These are phyloP conservation scores for Hypoxylon crocopeplum DNA, from an alignment of 495 filamentous ascomycete genomes.

Conservation along the genomic window DNA sequence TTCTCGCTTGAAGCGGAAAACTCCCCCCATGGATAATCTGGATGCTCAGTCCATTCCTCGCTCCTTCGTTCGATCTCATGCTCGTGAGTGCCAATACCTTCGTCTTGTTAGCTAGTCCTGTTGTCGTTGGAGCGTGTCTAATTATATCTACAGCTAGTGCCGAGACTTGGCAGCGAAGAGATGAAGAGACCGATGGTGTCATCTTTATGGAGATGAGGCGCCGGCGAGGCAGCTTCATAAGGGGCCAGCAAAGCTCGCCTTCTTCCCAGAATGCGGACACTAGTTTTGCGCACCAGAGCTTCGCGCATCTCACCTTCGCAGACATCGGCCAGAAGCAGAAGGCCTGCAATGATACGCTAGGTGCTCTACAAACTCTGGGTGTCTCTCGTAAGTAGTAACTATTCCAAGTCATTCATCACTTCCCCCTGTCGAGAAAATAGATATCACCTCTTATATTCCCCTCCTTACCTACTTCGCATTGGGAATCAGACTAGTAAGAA, in stretches of 20 bases:
- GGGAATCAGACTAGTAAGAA: not conserved
- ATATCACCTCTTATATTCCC: not conserved
- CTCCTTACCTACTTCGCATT: not conserved
- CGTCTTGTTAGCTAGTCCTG: not conserved
- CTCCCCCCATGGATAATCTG: constrained; percentile 12
- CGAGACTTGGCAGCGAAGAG: constrained; percentile 33
- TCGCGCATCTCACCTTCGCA: constrained; percentile 46
- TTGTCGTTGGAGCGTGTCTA: too few relatives aligned
- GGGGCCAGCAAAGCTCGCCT: constrained; percentile 20
- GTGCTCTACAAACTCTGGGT: constrained; percentile 53
- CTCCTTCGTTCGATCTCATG: constrained; percentile 34
- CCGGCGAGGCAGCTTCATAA: constrained; percentile 8
- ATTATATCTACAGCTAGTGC: constrained; percentile 30
- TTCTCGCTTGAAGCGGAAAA: constrained; percentile 8
- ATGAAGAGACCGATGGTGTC: constrained; percentile 37
- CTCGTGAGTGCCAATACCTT: constrained; percentile 31
- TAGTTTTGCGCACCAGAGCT: constrained; percentile 39
- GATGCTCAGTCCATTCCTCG: constrained; percentile 22
- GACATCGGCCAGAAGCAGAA: constrained; percentile 54
- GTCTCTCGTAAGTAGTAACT: constrained; percentile 45
- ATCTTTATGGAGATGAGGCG: constrained; percentile 38
- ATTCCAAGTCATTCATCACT: not conserved
- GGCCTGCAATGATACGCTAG: constrained; percentile 55
- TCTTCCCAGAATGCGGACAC: constrained; percentile 36
- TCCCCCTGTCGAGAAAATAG: not conserved